Conservation (phyloP, 345 rosid genomes). For the Brassica nigra region DNA sequence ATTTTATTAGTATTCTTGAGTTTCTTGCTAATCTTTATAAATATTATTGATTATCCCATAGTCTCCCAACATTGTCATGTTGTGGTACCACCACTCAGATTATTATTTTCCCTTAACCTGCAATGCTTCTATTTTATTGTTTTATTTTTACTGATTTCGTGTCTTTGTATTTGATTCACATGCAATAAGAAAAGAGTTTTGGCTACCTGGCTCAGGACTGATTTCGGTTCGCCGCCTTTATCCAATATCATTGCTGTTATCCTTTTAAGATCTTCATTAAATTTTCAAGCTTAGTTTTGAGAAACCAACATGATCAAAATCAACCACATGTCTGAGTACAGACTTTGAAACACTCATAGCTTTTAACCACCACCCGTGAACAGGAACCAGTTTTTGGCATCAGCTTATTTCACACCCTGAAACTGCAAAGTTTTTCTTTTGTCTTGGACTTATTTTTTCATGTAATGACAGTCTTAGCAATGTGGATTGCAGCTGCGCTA, state of each 20-base stretch:
- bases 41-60: background rate
- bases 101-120: background rate
- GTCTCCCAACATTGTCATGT: constrained; percentile 6
- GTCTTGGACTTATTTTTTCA: constrained; percentile 3
- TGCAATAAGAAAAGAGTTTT: constrained; percentile 86
- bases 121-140: constrained; percentile 4
- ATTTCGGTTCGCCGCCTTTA: constrained; percentile 75
- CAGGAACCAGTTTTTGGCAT: constrained; percentile 1
- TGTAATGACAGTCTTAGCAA: constrained; percentile 18
- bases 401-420: constrained; percentile 3
- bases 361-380: background rate
- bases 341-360: background rate
- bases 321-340: background rate
- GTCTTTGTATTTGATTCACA: constrained; percentile 57
- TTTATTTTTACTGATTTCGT: background rate
- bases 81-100: background rate
- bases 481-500: constrained; percentile 67
- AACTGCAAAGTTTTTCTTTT: constrained; percentile 5
- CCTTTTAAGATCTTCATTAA: constrained; percentile 10
- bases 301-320: background rate
- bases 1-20: constrained; percentile 1
- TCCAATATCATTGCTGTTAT: constrained; percentile 78
- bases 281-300: background rate
- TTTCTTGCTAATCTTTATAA: constrained; percentile 2
- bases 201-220: constrained; percentile 84